Conservation (phyloP, 345 rosid species). For the Gossypium longicalyx region DNA sequence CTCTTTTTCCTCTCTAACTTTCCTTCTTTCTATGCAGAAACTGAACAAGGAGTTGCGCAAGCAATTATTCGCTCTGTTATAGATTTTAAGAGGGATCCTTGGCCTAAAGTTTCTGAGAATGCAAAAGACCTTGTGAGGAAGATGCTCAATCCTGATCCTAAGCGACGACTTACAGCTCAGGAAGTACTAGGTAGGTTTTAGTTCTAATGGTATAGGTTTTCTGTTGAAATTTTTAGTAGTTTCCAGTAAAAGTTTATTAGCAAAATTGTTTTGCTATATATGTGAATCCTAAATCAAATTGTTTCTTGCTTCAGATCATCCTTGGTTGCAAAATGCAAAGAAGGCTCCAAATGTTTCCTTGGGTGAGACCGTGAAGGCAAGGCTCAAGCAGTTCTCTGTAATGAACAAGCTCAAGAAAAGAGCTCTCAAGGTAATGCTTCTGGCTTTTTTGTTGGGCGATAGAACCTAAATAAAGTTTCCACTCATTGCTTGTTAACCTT, state of each 20-base stretch:
- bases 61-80: conserved; percentile 76
- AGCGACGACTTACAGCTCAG: conserved; percentile 81
- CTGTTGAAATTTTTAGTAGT: conserved; percentile 4
- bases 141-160: conserved; percentile 95
- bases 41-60: conserved; percentile 97
- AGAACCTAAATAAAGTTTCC: neutral
- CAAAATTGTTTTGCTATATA: neutral
- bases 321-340: conserved; percentile 91
- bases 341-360: conserved; percentile 89
- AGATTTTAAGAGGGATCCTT: conserved; percentile 93
- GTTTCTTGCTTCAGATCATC: conserved; percentile 57
- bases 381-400: conserved; percentile 89
- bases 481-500: neutral
- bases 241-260: neutral
- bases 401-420: conserved; percentile 99
- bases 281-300: conserved; percentile 1
- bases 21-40: conserved; percentile 48
- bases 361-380: conserved; percentile 94
- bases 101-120: conserved; percentile 91
- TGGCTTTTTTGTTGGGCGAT: neutral
- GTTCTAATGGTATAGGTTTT: neutral
- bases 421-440: conserved; percentile 76
- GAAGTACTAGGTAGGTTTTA: conserved; percentile 74
- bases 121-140: conserved; percentile 89
- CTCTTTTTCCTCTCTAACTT: conserved; percentile 1